phyloP scores from a whole-genome alignment of 331 rosid genomes.

The Malus hybrid region DNA sequence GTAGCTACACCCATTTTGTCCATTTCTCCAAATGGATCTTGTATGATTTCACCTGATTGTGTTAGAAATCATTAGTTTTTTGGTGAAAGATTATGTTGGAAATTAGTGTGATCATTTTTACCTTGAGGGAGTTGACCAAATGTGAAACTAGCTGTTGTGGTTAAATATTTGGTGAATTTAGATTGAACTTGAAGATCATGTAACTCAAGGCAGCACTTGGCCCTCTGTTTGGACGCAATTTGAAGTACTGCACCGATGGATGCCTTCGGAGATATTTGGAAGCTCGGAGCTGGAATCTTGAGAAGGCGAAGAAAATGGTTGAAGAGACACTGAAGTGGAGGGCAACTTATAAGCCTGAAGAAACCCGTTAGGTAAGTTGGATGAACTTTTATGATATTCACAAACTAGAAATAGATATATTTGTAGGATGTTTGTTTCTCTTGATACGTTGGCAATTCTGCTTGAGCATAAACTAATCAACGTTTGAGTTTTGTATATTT shows the following conservation, averaged over 20 bases:
- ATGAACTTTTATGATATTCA: neutral
- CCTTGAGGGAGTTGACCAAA: neutral
- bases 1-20: neutral
- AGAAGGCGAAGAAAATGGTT: slow-evolving; percentile 76
- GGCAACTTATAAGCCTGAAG: slow-evolving; percentile 71
- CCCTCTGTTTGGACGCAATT: slow-evolving; percentile 45
- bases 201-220: slow-evolving; percentile 59
- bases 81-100: neutral
- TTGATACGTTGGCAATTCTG: neutral
- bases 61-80: neutral
- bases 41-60: neutral
- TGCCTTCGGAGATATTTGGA: slow-evolving; percentile 79
- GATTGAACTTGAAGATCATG: neutral
- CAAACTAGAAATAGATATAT: neutral
- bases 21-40: neutral
- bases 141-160: neutral
- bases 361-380: slow-evolving; percentile 72
- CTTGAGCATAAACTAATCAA: neutral
- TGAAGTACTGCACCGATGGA: slow-evolving; percentile 60
- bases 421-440: neutral
- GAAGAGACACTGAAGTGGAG: slow-evolving; percentile 85
- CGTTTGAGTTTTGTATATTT: neutral
- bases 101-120: neutral
- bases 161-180: neutral
- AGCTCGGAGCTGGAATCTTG: slow-evolving; percentile 75